Conservation (phyloP, 108 stramenopile genomes). For the Nitzschia putrida region DNA sequence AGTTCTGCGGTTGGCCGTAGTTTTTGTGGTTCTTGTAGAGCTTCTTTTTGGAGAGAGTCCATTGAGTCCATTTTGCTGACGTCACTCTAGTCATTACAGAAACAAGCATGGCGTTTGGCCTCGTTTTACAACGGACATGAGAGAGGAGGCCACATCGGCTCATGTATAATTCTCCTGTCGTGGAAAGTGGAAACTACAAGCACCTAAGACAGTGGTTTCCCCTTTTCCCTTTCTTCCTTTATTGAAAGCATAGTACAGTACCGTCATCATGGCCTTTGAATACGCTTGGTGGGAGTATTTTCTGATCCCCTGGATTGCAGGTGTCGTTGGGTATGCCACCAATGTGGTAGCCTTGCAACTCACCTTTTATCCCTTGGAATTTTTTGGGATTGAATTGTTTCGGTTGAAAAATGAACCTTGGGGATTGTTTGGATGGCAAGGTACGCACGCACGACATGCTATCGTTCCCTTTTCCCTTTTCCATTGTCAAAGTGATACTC, state of each 20-base stretch:
- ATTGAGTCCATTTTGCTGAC: too few relatives aligned
- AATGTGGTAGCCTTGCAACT: conserved; percentile 90
- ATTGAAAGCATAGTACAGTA: neutral
- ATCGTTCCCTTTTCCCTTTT: too few relatives aligned
- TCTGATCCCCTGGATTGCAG: conserved; percentile 55
- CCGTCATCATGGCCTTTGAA: conserved; percentile 38
- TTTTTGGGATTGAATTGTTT: conserved; percentile 72
- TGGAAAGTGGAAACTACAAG: neutral
- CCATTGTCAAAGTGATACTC: neutral
- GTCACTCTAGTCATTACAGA: too few relatives aligned
- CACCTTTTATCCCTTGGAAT: conserved; percentile 92
- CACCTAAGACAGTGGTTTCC: neutral
- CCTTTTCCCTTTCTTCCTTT: conserved; percentile 25
- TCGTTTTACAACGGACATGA: too few relatives aligned
- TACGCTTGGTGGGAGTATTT: conserved; percentile 59
- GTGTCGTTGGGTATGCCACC: conserved; percentile 79
- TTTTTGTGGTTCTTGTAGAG: too few relatives aligned
- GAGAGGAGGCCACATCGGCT: too few relatives aligned
- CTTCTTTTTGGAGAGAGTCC: too few relatives aligned
- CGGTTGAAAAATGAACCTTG: conserved; percentile 82
- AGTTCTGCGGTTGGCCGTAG: too few relatives aligned
- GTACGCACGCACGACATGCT: neutral
- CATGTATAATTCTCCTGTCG: too few relatives aligned
- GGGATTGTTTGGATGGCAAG: conserved; percentile 93
- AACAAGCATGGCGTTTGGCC: too few relatives aligned